Evolutionary conservation across 805 yeast genomes (phyloP).

Genomic region (Cyberlindnera maritima): DNA sequence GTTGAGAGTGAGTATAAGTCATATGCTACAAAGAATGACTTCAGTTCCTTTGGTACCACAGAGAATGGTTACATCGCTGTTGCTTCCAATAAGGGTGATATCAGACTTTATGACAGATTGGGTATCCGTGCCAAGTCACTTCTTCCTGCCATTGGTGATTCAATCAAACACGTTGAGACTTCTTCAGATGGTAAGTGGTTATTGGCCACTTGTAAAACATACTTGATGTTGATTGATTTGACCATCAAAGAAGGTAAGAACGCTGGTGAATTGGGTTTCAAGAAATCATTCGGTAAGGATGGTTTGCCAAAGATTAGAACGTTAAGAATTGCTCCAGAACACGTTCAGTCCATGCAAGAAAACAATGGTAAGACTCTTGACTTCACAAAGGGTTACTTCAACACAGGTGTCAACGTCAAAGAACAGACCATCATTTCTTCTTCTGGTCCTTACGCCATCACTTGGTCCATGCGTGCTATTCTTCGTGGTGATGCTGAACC

Average conservation of each 20-base stretch:
- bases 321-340: slow-evolving; percentile 67
- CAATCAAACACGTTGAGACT: slow-evolving; percentile 61
- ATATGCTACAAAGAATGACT: slow-evolving; percentile 43
- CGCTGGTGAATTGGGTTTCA: slow-evolving; percentile 60
- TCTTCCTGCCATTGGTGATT: slow-evolving; percentile 81
- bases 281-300: slow-evolving; percentile 59
- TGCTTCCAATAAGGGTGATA: slow-evolving; percentile 72
- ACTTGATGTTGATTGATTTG: slow-evolving; percentile 67
- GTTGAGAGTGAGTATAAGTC: slow-evolving; percentile 53
- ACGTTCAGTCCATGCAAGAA: slow-evolving; percentile 57
- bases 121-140: slow-evolving; percentile 77
- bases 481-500: slow-evolving; percentile 50
- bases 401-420: slow-evolving; percentile 59
- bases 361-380: slow-evolving; percentile 46
- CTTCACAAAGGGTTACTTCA: slow-evolving; percentile 77
- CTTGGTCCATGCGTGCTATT: slow-evolving; percentile 71
- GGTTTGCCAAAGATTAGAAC: slow-evolving; percentile 68
- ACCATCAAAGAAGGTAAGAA: slow-evolving; percentile 59
- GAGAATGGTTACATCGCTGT: slow-evolving; percentile 73
- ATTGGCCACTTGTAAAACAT: slow-evolving; percentile 74
- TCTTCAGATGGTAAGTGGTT: slow-evolving; percentile 82
- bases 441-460: slow-evolving; percentile 76
- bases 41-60: slow-evolving; percentile 50
- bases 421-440: slow-evolving; percentile 76
- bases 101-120: slow-evolving; percentile 66